Evolutionary conservation across 345 rosid genomes (phyloP).

Genomic region (Arabis alpina): DNA sequence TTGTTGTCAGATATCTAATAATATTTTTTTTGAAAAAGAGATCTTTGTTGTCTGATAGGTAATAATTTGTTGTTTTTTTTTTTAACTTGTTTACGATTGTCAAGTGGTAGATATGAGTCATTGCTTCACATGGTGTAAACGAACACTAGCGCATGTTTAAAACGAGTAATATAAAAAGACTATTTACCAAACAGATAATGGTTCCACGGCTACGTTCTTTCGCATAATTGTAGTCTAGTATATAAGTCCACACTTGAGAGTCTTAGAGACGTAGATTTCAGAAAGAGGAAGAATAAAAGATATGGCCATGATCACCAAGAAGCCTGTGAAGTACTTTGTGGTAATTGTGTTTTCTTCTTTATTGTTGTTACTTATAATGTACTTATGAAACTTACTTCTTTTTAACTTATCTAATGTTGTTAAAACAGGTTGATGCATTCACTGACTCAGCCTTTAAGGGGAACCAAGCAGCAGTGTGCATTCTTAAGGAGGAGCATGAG

Average conservation of each 20-base stretch:
- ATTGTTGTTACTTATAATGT: neutral
- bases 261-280: neutral
- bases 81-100: too few relatives aligned
- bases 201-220: too few relatives aligned
- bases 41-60: too few relatives aligned
- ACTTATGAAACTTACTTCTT: neutral
- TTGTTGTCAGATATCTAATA: too few relatives aligned
- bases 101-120: too few relatives aligned
- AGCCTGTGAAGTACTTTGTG: slow-evolving; percentile 48
- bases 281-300: neutral
- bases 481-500: slow-evolving; percentile 65
- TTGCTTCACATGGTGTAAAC: too few relatives aligned
- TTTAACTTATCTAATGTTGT: neutral
- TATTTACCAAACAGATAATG: too few relatives aligned
- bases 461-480: slow-evolving; percentile 73
- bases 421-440: slow-evolving; percentile 67
- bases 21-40: too few relatives aligned
- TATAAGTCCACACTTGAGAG: neutral
- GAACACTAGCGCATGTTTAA: too few relatives aligned
- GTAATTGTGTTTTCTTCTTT: slow-evolving; percentile 11
- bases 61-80: too few relatives aligned
- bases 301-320: slow-evolving; percentile 26
- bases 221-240: too few relatives aligned
- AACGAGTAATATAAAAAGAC: too few relatives aligned
- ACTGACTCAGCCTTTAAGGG: slow-evolving; percentile 45